Percentiles rank a stretch among this genome's conserved stretches.
phyloP scores from a whole-genome alignment of 768 basidiomycete genomes.

The Tylopilus sp. region DNA sequence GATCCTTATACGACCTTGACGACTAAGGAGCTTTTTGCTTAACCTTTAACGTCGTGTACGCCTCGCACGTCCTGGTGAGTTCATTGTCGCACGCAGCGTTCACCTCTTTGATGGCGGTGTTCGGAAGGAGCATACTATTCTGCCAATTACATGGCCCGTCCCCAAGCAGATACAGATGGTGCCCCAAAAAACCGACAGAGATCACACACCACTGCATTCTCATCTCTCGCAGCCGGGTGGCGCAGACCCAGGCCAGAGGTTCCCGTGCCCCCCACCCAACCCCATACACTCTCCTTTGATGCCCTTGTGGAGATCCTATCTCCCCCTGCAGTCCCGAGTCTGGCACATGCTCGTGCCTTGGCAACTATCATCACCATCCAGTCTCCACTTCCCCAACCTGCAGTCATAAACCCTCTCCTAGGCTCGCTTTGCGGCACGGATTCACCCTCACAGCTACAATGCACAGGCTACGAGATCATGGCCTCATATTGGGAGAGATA shows the following conservation, averaged over 20 bases:
- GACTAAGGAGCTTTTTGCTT: not conserved
- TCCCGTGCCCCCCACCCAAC: conserved; percentile 27
- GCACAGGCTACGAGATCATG: conserved; percentile 69
- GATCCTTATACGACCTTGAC: conserved; percentile 18
- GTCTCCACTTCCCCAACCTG: conserved; percentile 54
- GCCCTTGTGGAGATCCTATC: conserved; percentile 43
- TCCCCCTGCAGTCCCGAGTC: conserved; percentile 61
- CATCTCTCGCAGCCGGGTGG: conserved; percentile 37
- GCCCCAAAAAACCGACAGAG: conserved; percentile 34
- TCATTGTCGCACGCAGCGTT: not conserved
- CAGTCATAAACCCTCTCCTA: conserved; percentile 57
- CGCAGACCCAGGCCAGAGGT: conserved; percentile 32
- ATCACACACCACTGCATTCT: conserved; percentile 42
- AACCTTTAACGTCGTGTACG: conserved; percentile 10
- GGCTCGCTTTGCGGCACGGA: conserved; percentile 53
- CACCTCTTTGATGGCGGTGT: conserved; percentile 4
- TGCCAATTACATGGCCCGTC: conserved; percentile 27
- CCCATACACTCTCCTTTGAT: conserved; percentile 37
- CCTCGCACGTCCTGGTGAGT: conserved; percentile 12
- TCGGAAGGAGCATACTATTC: conserved; percentile 12
- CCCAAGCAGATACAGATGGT: conserved; percentile 31
- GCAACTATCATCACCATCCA: conserved; percentile 45
- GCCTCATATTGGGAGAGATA: conserved; percentile 65
- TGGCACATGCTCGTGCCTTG: conserved; percentile 60
- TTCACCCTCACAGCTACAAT: conserved; percentile 55